Percentiles rank a stretch among this genome's conserved stretches.
These are phyloP conservation scores for Colletotrichum gloeosporioides DNA, from an alignment of 2,329 filamentous ascomycete genomes.

Conservation along the genomic window DNA sequence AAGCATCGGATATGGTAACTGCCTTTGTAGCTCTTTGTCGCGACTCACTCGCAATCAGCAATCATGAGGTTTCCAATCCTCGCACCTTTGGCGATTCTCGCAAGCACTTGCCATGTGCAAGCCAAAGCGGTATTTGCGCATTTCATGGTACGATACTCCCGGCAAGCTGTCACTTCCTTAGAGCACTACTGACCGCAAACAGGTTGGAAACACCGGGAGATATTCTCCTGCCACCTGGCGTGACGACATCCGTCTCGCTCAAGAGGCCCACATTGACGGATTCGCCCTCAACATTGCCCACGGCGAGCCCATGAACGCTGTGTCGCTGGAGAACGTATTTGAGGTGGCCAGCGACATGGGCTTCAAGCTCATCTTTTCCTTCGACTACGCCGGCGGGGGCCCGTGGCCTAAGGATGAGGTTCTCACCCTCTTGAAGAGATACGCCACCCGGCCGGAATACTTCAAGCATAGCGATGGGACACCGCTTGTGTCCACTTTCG, in stretches of 20 bases:
- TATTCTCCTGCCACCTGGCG: conserved; percentile 34
- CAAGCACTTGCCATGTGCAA: not conserved
- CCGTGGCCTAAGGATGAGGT: not conserved
- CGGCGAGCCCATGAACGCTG: conserved; percentile 11
- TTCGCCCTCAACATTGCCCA: conserved; percentile 14
- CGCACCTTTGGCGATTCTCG: not conserved
- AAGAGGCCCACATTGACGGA: conserved; percentile 14
- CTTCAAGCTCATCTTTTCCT: conserved; percentile 10
- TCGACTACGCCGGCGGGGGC: conserved; percentile 2
- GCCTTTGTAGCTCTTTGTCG: not conserved
- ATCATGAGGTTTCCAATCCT: not conserved
- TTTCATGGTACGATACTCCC: not conserved
- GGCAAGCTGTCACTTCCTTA: fast-evolving
- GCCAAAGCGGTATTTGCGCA: not conserved
- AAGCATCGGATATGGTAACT: fast-evolving
- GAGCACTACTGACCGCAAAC: not conserved
- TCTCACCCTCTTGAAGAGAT: not conserved
- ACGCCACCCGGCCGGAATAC: not conserved
- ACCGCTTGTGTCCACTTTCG: conserved; percentile 45
- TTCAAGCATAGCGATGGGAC: conserved; percentile 25
- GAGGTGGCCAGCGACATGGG: not conserved
- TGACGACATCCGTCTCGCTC: conserved; percentile 1
- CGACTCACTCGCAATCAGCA: not conserved
- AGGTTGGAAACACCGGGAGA: not conserved
- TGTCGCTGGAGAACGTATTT: not conserved